Evolutionary conservation across 1,284 basidiomycete genomes (phyloP).

Genomic region (Peniophora sp.): DNA sequence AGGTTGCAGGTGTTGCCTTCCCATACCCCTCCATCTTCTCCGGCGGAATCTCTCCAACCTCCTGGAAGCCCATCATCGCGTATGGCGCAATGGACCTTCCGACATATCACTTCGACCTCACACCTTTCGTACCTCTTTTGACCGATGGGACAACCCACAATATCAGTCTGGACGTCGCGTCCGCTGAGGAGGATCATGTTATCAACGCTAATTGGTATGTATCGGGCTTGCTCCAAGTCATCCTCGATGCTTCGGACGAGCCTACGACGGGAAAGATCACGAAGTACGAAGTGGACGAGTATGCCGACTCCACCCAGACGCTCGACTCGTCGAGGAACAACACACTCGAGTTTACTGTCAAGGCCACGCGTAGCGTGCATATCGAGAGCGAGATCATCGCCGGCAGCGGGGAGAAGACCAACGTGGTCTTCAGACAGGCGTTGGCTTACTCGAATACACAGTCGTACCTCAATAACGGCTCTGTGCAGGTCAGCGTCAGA

Average conservation of each 20-base stretch:
- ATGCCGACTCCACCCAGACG: conserved; percentile 41
- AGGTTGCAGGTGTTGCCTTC: conserved; percentile 66
- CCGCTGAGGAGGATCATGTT: conserved; percentile 57
- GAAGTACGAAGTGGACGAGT: conserved; percentile 45
- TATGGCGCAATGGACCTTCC: conserved; percentile 76
- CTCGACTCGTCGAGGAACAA: conserved; percentile 32
- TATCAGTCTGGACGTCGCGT: conserved; percentile 65
- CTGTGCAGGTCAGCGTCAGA: conserved; percentile 34
- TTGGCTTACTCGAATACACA: conserved; percentile 49
- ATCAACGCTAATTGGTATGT: conserved; percentile 75
- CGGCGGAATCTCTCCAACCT: conserved; percentile 54
- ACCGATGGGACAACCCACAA: conserved; percentile 62
- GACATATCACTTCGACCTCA: conserved; percentile 72
- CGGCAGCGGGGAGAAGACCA: conserved; percentile 43
- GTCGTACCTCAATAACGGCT: conserved; percentile 38
- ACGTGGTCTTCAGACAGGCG: conserved; percentile 47
- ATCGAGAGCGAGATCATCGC: conserved; percentile 51
- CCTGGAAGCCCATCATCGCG: conserved; percentile 73
- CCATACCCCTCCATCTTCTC: conserved; percentile 35
- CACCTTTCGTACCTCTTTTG: conserved; percentile 68
- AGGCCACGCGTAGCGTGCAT: conserved; percentile 40
- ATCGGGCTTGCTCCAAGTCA: conserved; percentile 62
- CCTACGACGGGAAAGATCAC: conserved; percentile 65
- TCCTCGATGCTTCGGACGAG: conserved; percentile 52
- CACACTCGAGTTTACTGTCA: conserved; percentile 46